A percentile compares a stretch with the other conserved stretches of the same genome.
These are phyloP conservation scores for Globisporangium paddicum DNA, from an alignment of 352 stramenopile genomes.

Conservation along the genomic window DNA sequence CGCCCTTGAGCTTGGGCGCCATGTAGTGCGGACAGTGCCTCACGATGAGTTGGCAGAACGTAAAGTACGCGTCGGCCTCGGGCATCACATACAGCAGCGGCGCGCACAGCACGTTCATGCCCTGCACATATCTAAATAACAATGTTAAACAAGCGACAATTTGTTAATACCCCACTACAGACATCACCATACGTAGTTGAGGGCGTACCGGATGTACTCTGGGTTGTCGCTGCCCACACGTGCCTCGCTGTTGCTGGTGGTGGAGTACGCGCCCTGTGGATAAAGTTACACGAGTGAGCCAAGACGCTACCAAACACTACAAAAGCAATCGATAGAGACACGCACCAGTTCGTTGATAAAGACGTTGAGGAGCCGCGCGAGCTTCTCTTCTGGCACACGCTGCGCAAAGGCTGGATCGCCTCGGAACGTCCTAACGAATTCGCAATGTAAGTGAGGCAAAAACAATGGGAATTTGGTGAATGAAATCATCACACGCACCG, in stretches of 20 bases:
- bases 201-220: conserved; percentile 34
- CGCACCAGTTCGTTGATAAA: conserved; percentile 88
- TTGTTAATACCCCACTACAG: not conserved
- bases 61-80: conserved; percentile 87
- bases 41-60: conserved; percentile 86
- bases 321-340: no score
- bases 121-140: conserved; percentile 82
- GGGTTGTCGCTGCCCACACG: conserved; percentile 21
- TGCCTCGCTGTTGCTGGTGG: conserved; percentile 14
- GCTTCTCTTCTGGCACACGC: conserved; percentile 87
- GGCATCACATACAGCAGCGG: conserved; percentile 91
- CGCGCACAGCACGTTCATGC: conserved; percentile 90
- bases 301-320: not conserved
- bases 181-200: not conserved
- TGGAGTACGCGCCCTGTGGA: conserved; percentile 23
- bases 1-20: conserved; percentile 79
- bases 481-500: no score
- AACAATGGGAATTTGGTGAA: no score
- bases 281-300: not conserved
- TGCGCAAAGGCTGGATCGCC: conserved; percentile 84
- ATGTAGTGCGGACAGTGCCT: conserved; percentile 89
- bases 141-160: not conserved
- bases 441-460: no score
- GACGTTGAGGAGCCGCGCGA: conserved; percentile 89
- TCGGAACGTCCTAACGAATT: conserved; percentile 61